phyloP scores from a whole-genome alignment of 2,329 filamentous ascomycete species.

The Orbilia quercus region DNA sequence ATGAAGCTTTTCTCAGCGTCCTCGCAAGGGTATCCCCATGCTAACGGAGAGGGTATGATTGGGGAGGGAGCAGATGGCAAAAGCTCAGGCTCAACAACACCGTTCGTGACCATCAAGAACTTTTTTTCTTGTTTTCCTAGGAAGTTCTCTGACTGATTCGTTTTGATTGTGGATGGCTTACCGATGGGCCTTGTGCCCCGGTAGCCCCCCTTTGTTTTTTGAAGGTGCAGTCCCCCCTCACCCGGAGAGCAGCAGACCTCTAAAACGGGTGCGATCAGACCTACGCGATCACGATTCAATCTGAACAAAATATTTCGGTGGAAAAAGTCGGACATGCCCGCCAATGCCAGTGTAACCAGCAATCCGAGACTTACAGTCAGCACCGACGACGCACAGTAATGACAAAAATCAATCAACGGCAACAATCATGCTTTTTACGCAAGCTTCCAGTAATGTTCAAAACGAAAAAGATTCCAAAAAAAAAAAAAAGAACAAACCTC shows the following conservation, averaged over 20 bases:
- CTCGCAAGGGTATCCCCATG: slow-evolving; percentile 46
- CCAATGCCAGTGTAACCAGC: slow-evolving; percentile 22
- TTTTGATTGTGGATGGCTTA: slow-evolving; percentile 54
- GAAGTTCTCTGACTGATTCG: slow-evolving; percentile 57
- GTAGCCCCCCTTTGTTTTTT: slow-evolving; percentile 48
- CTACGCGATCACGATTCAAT: slow-evolving; percentile 56
- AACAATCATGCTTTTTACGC: slow-evolving; percentile 26
- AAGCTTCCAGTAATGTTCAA: slow-evolving; percentile 7
- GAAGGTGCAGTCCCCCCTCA: slow-evolving; percentile 56
- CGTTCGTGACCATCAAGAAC: slow-evolving; percentile 57
- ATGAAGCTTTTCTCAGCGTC: slow-evolving; percentile 43
- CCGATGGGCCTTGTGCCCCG: slow-evolving; percentile 35
- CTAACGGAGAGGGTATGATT: slow-evolving; percentile 51
- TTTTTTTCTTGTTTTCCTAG: slow-evolving; percentile 56
- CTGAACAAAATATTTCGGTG: slow-evolving; percentile 54
- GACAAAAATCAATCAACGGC: slow-evolving; percentile 26
- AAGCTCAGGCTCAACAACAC: slow-evolving; percentile 56
- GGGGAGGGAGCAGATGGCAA: slow-evolving; percentile 52
- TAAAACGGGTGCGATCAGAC: slow-evolving; percentile 57
- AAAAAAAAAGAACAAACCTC: slow-evolving; percentile 15
- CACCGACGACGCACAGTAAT: slow-evolving; percentile 46
- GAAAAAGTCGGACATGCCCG: slow-evolving; percentile 42
- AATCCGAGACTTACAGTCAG: slow-evolving; percentile 34
- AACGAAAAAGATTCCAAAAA: slow-evolving; percentile 23
- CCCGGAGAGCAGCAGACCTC: slow-evolving; percentile 56